Conservation (phyloP, 192 early-diverging fungal genomes). For the Umbelopsis sp. region DNA sequence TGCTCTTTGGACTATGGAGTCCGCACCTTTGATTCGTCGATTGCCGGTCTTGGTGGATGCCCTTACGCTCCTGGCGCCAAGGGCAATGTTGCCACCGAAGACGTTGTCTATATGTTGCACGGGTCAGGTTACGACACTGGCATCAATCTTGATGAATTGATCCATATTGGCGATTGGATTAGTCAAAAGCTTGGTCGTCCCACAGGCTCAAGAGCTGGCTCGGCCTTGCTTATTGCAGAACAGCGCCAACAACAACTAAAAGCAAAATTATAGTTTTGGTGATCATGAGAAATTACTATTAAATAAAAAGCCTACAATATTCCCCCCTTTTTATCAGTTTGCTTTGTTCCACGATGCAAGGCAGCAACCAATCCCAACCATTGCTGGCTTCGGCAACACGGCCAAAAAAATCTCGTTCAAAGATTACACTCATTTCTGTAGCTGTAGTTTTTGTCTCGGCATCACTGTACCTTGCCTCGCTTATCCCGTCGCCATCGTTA, state of each 20-base stretch:
- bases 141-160: constrained; percentile 73
- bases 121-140: constrained; percentile 84
- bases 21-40: constrained; percentile 91
- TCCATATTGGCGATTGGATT: constrained; percentile 86
- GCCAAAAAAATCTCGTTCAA: background rate
- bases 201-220: constrained; percentile 62
- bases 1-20: constrained; percentile 82
- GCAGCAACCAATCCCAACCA: constrained; percentile 7
- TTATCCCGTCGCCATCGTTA: background rate
- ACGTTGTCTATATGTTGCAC: constrained; percentile 91
- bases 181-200: constrained; percentile 73
- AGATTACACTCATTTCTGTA: constrained; percentile 10
- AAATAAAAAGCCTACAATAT: background rate
- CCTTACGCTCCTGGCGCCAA: constrained; percentile 96
- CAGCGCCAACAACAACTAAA: constrained; percentile 19
- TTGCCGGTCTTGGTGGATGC: constrained; percentile 94
- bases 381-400: background rate
- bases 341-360: constrained; percentile 6
- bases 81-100: constrained; percentile 97
- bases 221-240: constrained; percentile 43
- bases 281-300: background rate
- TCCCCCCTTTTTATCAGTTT: background rate
- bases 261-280: constrained; percentile 11
- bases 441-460: background rate
- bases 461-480: constrained; percentile 7